Evolutionary conservation across 1,284 basidiomycete genomes (phyloP), one percentile per base, ranked within the genome.

Genomic region (Ustilago hordei): DNA sequence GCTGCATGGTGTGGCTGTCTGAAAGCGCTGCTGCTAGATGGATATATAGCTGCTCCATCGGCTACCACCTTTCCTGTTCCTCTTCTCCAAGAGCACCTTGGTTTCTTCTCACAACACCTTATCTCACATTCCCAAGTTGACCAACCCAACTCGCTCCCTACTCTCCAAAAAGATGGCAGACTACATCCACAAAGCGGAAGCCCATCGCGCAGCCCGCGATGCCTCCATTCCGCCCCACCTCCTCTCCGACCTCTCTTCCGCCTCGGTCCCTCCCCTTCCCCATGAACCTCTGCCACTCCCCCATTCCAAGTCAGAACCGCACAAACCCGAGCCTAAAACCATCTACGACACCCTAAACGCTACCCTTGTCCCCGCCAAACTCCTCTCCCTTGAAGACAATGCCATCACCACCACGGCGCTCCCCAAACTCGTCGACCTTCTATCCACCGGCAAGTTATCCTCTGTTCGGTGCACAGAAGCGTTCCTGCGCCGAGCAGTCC

Each of bases 341-440:
- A 64, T 78, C 55, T 78, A 68, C 47, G 68, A 72, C 5, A 47
- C 41, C 4, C 72, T 71, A 65, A 64, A 63, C 32, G 72, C 71
- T 11, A 48, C 45, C 15, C 36, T 47, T 0, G 60, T 75, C 2
- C 68, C 76, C 1, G 55, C 57, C 34, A 67, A 71, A 32, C 58
- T 71, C 12, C 58, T 75, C 38, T 60, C 64, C 34, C 56, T 64
- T 32, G 71, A 78, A 34, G 76, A 78, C 43, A 50, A 71, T 1
- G 66, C 64, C 17, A 78, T 78, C 48, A 78, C 76, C 35, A 69
- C 64, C 17, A 70, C 72, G 19, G 61, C 72, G 8, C 56, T 75
- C 48, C 45, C 59, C 32, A 58, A 79, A 58, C 66, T 77, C 4
- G 48, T 74, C 15, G 39, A 54, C 2, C 62, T 72, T 13, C 67